Conservation (phyloP, 1,284 basidiomycete genomes). For the Lignosus rhinocerotis region DNA sequence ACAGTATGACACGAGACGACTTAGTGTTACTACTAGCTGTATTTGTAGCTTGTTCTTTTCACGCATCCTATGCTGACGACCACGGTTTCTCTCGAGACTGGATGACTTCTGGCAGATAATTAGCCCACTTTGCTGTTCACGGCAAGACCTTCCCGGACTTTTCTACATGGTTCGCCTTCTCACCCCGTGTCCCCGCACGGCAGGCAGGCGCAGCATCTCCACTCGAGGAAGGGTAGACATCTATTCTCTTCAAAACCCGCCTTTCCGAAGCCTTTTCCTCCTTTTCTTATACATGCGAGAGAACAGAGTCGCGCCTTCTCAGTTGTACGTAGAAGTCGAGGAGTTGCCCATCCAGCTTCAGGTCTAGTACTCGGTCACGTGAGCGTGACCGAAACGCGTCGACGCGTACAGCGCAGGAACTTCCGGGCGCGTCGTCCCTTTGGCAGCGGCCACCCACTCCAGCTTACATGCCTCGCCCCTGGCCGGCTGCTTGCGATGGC, state of each 20-base stretch:
- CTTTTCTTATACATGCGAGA: too few relatives aligned
- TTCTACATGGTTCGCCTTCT: too few relatives aligned
- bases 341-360: too few relatives aligned
- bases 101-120: not conserved
- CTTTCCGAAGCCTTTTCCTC: too few relatives aligned
- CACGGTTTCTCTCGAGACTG: not conserved
- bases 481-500: conserved; percentile 6
- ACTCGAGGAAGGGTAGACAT: too few relatives aligned
- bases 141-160: too few relatives aligned
- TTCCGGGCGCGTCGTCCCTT: conserved; percentile 11
- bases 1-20: not conserved
- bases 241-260: too few relatives aligned
- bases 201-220: too few relatives aligned
- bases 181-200: too few relatives aligned
- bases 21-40: conserved; percentile 2
- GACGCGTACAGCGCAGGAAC: conserved; percentile 8
- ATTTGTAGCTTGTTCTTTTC: conserved; percentile 7
- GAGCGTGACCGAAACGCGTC: conserved; percentile 21
- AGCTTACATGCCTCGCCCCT: not conserved
- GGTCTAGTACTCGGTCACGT: conserved; percentile 18
- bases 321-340: too few relatives aligned
- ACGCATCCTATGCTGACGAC: conserved; percentile 5
- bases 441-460: conserved; percentile 2
- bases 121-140: too few relatives aligned
- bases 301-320: too few relatives aligned